Conservation (phyloP, 2,329 filamentous ascomycete species). For the Colletotrichum liaoningense region DNA sequence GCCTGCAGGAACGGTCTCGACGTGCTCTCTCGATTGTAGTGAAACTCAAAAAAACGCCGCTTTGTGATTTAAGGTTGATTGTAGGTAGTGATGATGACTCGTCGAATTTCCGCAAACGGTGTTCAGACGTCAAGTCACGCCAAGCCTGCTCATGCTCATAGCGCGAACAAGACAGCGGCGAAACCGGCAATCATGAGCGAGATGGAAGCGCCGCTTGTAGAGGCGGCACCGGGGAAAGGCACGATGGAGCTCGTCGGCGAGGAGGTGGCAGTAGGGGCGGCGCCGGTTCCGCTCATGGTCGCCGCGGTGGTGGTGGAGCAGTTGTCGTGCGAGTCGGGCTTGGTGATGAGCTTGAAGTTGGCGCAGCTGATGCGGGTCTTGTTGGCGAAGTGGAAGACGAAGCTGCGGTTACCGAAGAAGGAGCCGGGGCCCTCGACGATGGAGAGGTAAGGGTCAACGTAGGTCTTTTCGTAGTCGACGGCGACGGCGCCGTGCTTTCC, state of each 20-base stretch:
- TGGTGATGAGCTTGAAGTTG: slow-evolving; percentile 61
- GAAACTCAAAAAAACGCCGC: background rate
- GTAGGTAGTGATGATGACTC: background rate
- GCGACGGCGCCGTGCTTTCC: slow-evolving; percentile 77
- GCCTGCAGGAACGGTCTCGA: background rate
- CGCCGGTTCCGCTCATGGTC: background rate
- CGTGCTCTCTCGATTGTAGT: background rate
- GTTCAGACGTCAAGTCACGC: background rate
- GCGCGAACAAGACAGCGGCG: slow-evolving; percentile 39
- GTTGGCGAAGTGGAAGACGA: slow-evolving; percentile 74
- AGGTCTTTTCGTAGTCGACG: slow-evolving; percentile 59
- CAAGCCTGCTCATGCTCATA: slow-evolving; percentile 32
- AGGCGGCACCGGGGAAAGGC: slow-evolving; percentile 32
- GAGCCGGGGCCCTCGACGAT: slow-evolving; percentile 60
- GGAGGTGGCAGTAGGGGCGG: background rate
- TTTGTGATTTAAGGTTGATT: background rate
- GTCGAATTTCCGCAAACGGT: background rate
- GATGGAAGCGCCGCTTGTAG: slow-evolving; percentile 26
- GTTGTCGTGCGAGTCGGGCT: slow-evolving; percentile 28
- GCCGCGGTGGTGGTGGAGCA: slow-evolving; percentile 16
- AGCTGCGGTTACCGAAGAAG: slow-evolving; percentile 74
- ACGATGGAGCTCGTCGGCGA: background rate
- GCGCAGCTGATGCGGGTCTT: slow-evolving; percentile 73
- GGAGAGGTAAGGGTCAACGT: slow-evolving; percentile 69
- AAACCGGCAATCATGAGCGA: slow-evolving; percentile 34